These are phyloP conservation scores for Hanseniaspora lindneri DNA, from an alignment of 805 yeast species.

Conservation along the genomic window DNA sequence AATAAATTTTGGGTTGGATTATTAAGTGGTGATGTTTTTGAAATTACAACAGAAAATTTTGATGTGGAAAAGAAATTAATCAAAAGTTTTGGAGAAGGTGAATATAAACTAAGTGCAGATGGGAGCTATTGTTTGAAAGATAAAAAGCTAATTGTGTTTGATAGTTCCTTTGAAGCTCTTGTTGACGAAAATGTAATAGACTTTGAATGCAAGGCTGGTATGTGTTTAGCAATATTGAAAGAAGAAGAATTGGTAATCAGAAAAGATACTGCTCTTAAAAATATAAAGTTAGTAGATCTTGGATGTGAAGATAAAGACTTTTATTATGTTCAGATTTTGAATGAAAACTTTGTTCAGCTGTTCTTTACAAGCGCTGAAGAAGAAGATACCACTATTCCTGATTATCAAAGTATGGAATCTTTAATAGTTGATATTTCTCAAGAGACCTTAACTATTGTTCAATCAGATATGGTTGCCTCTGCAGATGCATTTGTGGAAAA, in stretches of 20 bases:
- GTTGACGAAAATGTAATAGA: not conserved
- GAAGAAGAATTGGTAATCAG: not conserved
- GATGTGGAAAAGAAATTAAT: not conserved
- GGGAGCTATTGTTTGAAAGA: not conserved
- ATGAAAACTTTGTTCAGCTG: not conserved
- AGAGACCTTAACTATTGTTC: slow-evolving; percentile 22
- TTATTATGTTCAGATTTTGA: slow-evolving; percentile 6
- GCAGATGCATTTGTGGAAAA: slow-evolving; percentile 30
- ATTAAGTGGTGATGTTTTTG: not conserved
- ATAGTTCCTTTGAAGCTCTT: not conserved
- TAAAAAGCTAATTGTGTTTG: not conserved
- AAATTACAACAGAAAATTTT: not conserved
- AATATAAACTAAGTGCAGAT: not conserved
- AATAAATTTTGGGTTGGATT: not conserved
- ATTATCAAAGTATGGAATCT: slow-evolving; percentile 22
- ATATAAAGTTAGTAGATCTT: not conserved
- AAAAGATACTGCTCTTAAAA: too few species aligned
- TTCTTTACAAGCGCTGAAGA: slow-evolving; percentile 2
- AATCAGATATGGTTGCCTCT: slow-evolving; percentile 33
- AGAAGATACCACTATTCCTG: slow-evolving; percentile 28
- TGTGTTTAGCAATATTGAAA: not conserved
- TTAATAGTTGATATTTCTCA: slow-evolving; percentile 19
- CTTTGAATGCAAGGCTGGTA: slow-evolving; percentile 5
- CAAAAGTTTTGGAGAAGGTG: not conserved
- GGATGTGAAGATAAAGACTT: not conserved